phyloP scores from a whole-genome alignment of 352 stramenopile species.

The Phytophthora cactorum region DNA sequence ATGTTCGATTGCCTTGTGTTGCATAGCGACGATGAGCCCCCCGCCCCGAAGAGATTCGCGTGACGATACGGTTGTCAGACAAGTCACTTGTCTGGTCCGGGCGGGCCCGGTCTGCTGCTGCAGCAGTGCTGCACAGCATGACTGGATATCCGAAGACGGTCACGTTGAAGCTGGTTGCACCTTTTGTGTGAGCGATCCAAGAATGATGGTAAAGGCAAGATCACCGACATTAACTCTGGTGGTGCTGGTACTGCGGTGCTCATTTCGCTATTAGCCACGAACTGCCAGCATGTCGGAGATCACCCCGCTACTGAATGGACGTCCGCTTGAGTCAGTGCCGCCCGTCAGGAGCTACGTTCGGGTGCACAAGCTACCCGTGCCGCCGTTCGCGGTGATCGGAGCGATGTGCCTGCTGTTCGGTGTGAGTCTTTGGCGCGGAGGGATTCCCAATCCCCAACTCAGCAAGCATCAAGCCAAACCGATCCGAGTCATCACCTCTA shows the following conservation, averaged over 20 bases:
- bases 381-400: slow-evolving; percentile 21
- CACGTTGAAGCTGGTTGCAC: slow-evolving; percentile 16
- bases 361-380: slow-evolving; percentile 27
- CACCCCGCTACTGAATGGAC: slow-evolving; percentile 21
- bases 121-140: too few species aligned
- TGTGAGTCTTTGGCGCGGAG: slow-evolving; percentile 21
- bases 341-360: slow-evolving; percentile 21
- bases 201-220: slow-evolving; percentile 32
- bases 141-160: too few species aligned
- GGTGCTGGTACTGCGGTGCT: neutral
- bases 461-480: slow-evolving; percentile 17
- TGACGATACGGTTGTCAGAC: too few species aligned
- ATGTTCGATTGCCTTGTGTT: too few species aligned
- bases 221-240: neutral
- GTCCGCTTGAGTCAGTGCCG: slow-evolving; percentile 10
- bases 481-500: slow-evolving; percentile 17
- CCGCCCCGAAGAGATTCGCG: too few species aligned
- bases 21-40: too few species aligned
- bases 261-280: slow-evolving; percentile 20
- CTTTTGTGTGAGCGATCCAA: slow-evolving; percentile 11
- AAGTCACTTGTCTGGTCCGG: too few species aligned
- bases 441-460: neutral
- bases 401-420: slow-evolving; percentile 19
- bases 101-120: too few species aligned
- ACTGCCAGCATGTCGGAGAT: slow-evolving; percentile 19